Conservation (phyloP, 352 stramenopile species). For the Chrysophaeum taylorii region DNA sequence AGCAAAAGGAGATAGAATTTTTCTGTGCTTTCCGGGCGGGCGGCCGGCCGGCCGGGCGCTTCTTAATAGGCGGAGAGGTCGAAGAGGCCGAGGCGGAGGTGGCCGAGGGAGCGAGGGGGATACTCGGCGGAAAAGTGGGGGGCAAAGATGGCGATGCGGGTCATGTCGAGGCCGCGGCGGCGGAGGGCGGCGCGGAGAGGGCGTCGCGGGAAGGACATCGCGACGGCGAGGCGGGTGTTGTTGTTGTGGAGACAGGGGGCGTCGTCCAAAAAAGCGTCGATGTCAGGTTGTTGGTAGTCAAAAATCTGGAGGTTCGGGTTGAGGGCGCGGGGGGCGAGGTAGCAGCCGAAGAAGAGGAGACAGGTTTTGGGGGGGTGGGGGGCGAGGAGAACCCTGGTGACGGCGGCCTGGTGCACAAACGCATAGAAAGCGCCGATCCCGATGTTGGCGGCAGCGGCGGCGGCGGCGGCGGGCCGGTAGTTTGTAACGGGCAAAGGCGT, state of each 20-base stretch:
- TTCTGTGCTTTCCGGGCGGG: too few relatives aligned
- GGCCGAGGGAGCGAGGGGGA: not conserved
- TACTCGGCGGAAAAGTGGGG: conserved; percentile 11
- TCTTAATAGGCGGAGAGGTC: too few relatives aligned
- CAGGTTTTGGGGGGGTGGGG: not conserved
- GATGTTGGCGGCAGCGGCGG: conserved; percentile 45
- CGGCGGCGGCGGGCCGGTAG: not conserved
- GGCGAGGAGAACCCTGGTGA: conserved; percentile 31
- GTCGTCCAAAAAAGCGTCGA: too few relatives aligned
- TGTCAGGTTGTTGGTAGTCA: too few relatives aligned
- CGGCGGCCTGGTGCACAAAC: conserved; percentile 43
- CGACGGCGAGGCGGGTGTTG: too few relatives aligned
- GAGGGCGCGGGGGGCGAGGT: not conserved
- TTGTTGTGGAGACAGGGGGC: too few relatives aligned
- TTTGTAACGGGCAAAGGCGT: not conserved
- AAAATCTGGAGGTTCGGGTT: too few relatives aligned
- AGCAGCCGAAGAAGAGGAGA: conserved; percentile 1
- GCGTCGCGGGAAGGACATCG: not conserved
- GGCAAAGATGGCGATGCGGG: not conserved
- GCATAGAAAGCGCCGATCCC: conserved; percentile 44
- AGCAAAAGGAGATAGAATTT: too few relatives aligned
- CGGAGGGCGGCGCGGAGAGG: not conserved
- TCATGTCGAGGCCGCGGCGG: not conserved
- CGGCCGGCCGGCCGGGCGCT: too few relatives aligned
- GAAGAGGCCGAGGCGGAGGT: conserved; percentile 1